A percentile compares a stretch with the other conserved stretches of the same genome.
These are phyloP conservation scores for Lipomyces sp. DNA, from an alignment of 805 yeast species.

Conservation along the genomic window DNA sequence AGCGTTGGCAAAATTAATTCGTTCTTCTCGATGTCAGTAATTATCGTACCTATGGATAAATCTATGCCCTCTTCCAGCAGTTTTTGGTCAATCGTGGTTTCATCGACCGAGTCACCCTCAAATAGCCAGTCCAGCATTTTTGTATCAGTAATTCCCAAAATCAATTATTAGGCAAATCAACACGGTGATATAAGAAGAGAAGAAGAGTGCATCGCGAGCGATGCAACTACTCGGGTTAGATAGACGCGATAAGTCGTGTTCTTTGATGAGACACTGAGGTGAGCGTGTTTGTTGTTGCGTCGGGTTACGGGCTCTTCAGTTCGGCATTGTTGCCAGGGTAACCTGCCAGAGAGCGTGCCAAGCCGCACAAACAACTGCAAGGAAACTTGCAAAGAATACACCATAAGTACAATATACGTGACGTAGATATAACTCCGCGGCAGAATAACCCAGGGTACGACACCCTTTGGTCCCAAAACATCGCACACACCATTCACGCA, in stretches of 20 bases:
- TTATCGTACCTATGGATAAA: slow-evolving; percentile 8
- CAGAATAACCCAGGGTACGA: background rate
- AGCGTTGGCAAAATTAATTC: background rate
- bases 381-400: background rate
- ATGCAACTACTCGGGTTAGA: background rate
- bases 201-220: background rate
- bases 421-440: background rate
- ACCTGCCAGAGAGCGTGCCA: background rate
- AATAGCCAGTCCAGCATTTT: slow-evolving; percentile 24
- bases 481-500: background rate
- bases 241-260: background rate
- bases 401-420: background rate
- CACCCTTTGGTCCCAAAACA: background rate
- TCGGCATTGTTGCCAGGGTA: background rate
- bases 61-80: slow-evolving; percentile 20
- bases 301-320: background rate
- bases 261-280: background rate
- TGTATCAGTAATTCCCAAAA: background rate
- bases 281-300: background rate
- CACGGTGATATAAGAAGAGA: background rate
- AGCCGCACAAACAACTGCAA: background rate
- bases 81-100: slow-evolving; percentile 22
- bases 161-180: background rate
- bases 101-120: slow-evolving; percentile 23
- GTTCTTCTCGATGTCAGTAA: background rate